Evolutionary conservation across 2,329 filamentous ascomycete genomes (phyloP).

Genomic region (Fusarium armeniacum): DNA sequence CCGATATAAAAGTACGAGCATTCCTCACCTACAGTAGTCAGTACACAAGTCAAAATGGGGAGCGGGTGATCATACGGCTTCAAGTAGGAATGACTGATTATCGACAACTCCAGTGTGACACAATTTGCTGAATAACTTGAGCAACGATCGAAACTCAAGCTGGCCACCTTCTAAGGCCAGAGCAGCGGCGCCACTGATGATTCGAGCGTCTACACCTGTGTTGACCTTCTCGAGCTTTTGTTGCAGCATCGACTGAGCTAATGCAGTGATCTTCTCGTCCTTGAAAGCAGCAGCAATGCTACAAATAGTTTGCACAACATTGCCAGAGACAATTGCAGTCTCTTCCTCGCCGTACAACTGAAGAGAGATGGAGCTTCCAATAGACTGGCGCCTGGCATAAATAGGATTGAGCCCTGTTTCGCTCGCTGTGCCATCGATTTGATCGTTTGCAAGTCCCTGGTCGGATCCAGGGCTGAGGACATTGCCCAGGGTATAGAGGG

Average conservation of each 20-base stretch:
- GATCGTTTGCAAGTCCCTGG: constrained; percentile 66
- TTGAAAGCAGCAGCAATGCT: constrained; percentile 85
- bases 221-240: constrained; percentile 94
- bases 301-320: constrained; percentile 95
- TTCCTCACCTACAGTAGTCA: constrained; percentile 71
- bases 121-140: constrained; percentile 85
- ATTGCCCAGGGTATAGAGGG: constrained; percentile 96
- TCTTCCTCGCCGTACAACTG: constrained; percentile 83
- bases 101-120: constrained; percentile 80
- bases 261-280: constrained; percentile 91
- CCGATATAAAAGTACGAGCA: constrained; percentile 84
- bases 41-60: neutral
- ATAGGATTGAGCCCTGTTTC: constrained; percentile 59
- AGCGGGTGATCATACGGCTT: constrained; percentile 71
- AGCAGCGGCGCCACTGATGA: constrained; percentile 84
- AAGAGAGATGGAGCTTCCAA: constrained; percentile 84
- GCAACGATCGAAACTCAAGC: constrained; percentile 85
- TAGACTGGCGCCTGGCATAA: constrained; percentile 70
- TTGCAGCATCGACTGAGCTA: constrained; percentile 95
- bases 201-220: constrained; percentile 82
- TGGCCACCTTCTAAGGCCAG: constrained; percentile 83
- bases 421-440: constrained; percentile 59
- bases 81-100: constrained; percentile 74
- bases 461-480: constrained; percentile 82
- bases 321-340: constrained; percentile 80